Conservation (phyloP, 768 basidiomycete species). For the Agrocybe pediades region DNA sequence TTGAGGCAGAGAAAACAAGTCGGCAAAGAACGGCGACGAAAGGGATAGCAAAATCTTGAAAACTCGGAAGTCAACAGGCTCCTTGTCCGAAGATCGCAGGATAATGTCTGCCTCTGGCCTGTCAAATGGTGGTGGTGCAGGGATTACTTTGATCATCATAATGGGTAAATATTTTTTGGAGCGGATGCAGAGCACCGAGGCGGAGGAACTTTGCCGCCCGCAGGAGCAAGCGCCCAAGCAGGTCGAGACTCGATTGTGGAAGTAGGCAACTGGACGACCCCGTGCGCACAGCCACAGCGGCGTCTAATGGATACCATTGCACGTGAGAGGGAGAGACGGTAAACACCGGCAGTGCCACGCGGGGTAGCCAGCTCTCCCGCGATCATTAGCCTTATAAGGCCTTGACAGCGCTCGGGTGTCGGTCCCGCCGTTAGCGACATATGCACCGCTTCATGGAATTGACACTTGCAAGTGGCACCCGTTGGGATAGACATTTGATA, state of each 20-base stretch:
- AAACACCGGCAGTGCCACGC: neutral
- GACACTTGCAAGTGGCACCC: neutral
- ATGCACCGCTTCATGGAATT: too few relatives aligned
- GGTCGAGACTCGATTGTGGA: neutral
- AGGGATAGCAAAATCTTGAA: slow-evolving; percentile 56
- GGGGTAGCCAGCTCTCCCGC: neutral
- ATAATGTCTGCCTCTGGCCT: slow-evolving; percentile 52
- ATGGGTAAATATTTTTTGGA: neutral
- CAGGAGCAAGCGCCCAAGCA: neutral
- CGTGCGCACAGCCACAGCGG: too few relatives aligned
- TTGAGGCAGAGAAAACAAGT: slow-evolving; percentile 56
- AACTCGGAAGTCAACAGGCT: slow-evolving; percentile 49
- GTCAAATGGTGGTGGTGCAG: slow-evolving; percentile 43
- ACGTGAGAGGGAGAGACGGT: too few relatives aligned
- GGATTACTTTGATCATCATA: slow-evolving; percentile 17
- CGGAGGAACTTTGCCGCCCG: neutral
- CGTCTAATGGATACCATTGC: neutral
- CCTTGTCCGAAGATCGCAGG: slow-evolving; percentile 52
- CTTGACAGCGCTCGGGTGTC: neutral
- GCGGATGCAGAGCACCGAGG: neutral
- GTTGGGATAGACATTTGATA: neutral
- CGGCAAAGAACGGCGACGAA: slow-evolving; percentile 59
- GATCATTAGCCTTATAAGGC: neutral
- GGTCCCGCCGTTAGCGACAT: neutral
- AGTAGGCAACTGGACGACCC: too few relatives aligned